Base-by-base conservation (phyloP, 2,329 filamentous ascomycete species). In the Phaeosphaeria sp. region DNA sequence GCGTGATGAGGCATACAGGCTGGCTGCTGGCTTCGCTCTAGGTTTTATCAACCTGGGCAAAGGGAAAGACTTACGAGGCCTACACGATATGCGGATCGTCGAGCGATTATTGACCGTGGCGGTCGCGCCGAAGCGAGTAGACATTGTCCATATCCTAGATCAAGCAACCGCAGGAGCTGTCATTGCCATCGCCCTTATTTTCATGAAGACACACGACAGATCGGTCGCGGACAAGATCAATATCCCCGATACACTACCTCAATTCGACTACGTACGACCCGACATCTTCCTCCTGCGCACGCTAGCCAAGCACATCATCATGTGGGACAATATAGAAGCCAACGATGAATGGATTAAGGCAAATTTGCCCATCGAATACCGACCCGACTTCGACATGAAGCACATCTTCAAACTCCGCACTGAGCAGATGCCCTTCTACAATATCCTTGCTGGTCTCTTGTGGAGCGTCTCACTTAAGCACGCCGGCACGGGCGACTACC, bases 11-110 rank as follows among this genome's bases (percentile, higher is more conserved):
- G 93, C 93, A n/a, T 99, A 99, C 76, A 89, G 96, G 42, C 84
- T 99, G 36, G 93, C 95, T 9, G 93, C 96, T 18, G 96, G 95
- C 0, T 97, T 97, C 69, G 90, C 96, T 0, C 84, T 99, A 0
- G 95, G 95, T 0, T 89, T 96, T 65, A 97, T 99, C 77, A 99
- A 99, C 74, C 81, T 99, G 1, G 95, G 90, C 55, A 96, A 94
- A 72, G 96, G 95, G 20, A 90, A 88, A 59, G 91, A 97, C 69
- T 82, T 98, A 25, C 90, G 90, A 71, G 94, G 94, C 10, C 83
- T 99, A 48, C 91, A 96, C 65, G 95, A 98, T 70, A 96, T 99
- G 92, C 88, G 89, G 47, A 85, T 99, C 9, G 91, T 95, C 0
- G 94, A 98, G 72, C 90, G 95, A 61, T 83, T 99, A 11, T 84